A percentile compares a stretch with the other conserved stretches of the same genome.
phyloP scores from a whole-genome alignment of 1,284 basidiomycete species.

The Butyriboletus regius region DNA sequence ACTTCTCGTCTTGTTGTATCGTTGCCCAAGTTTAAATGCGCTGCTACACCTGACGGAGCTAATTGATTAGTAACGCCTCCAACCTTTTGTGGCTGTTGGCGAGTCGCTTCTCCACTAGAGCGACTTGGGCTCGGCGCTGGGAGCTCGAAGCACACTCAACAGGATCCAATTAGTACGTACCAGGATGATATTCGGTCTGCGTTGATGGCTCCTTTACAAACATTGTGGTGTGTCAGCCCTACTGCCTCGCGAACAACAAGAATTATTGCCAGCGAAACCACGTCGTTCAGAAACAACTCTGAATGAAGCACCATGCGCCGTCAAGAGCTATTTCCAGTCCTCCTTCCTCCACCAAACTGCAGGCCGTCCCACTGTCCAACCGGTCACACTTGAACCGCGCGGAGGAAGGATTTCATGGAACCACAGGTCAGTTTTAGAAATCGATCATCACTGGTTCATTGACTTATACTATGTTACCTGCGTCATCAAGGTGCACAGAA shows the following conservation, averaged over 20 bases:
- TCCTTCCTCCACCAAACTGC: conserved; percentile 1
- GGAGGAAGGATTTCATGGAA: conserved; percentile 21
- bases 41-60: no score
- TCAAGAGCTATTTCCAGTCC: not conserved
- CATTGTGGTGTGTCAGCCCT: not conserved
- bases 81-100: not conserved
- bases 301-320: conserved; percentile 13
- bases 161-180: conserved; percentile 7
- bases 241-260: not conserved
- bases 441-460: not conserved
- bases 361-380: conserved; percentile 10
- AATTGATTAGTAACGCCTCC: not conserved
- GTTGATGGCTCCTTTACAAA: conserved; percentile 4
- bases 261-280: not conserved
- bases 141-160: not conserved
- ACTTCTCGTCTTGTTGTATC: not conserved
- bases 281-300: not conserved
- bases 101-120: not conserved
- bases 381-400: conserved; percentile 17
- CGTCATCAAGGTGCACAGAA: conserved; percentile 36
- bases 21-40: not conserved
- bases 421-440: conserved; percentile 11
- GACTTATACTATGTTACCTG: conserved; percentile 1
- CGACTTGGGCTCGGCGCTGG: not conserved
- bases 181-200: not conserved